Conservation (phyloP, 805 yeast species). For the Schwanniomyces vanrijiae region DNA sequence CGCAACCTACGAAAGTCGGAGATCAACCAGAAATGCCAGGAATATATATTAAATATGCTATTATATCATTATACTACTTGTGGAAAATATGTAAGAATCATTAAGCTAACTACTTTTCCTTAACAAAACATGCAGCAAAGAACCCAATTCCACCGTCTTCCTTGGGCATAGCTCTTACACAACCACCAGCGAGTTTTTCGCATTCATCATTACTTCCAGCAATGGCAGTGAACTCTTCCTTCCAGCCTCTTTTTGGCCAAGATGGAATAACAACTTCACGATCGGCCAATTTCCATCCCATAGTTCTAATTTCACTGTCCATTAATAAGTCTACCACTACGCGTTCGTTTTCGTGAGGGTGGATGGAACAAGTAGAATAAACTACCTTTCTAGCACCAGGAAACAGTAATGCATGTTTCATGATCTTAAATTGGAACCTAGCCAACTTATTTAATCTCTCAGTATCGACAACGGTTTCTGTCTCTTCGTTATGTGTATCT, state of each 20-base stretch:
- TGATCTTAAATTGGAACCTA: constrained; percentile 83
- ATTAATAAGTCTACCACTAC: constrained; percentile 79
- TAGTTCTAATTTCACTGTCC: constrained; percentile 59
- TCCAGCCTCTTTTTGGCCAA: constrained; percentile 87
- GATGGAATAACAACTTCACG: constrained; percentile 67
- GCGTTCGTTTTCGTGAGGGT: constrained; percentile 89
- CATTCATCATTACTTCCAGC: constrained; percentile 43
- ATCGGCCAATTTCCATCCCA: constrained; percentile 74
- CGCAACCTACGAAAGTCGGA: no score
- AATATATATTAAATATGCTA: neutral
- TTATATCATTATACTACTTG: neutral
- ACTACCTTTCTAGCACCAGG: constrained; percentile 78
- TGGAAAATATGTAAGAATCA: neutral
- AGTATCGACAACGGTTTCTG: constrained; percentile 44
- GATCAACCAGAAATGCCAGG: no score
- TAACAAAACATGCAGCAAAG: constrained; percentile 89
- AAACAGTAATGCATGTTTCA: constrained; percentile 83
- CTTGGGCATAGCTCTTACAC: constrained; percentile 81
- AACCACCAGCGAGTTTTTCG: constrained; percentile 67
- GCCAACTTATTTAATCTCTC: constrained; percentile 72
- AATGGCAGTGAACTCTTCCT: constrained; percentile 58
- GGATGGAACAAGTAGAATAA: constrained; percentile 94
- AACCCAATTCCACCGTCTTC: constrained; percentile 99
- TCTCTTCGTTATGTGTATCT: constrained; percentile 47
- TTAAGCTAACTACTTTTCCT: neutral